Evolutionary conservation across 2,329 filamentous ascomycete species (phyloP), one percentile per base, ranked within the genome.

Genomic region (Remersonia thermophila): DNA sequence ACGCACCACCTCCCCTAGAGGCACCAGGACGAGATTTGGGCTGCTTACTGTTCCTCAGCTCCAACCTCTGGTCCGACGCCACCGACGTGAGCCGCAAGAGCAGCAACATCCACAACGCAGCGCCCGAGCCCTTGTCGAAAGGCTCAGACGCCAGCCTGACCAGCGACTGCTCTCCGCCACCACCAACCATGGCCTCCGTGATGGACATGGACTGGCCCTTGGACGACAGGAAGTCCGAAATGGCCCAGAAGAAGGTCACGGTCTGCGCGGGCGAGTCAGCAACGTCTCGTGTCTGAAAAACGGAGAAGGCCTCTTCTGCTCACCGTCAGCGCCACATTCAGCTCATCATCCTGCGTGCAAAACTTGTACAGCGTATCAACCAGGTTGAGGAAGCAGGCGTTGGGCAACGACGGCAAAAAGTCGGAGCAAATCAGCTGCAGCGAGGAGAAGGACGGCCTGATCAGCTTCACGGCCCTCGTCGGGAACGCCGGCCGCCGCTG

Each of bases 391-490:
- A 80, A 83, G 62, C 72, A 95, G 33, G 66, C 72, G 54, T 73
- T 76, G 31, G 74, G 82, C 38, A 78, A 69, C 6, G 82, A 77
- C 11, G 77, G 69, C 25, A 98, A 61, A 51, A 98, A 98, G 56
- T 98, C 91, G 0, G 91, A 95, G 56, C 87, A 93, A 31, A 98
- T 81, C 3, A 98, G 73, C 55, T 96, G 85, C 10, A 93, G 65
- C 2, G 87, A 93, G 45, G 76, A 81, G 55, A 98, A 98, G 0
- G 89, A 83, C 12, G 84, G 80, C 42, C 86, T 74, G 35, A 94
- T 82, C 15, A 96, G 70, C 45, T 79, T 80, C 30, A 77, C 69
- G 10, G 86, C 89, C 33, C 69, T 62, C 6, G 71, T 76, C 23
- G 58, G 61, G 2, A 75, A 55, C 1, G 55, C 48, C 2, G 53